phyloP scores from a whole-genome alignment of 2,329 filamentous ascomycete species.

The Alternaria burnsii region DNA sequence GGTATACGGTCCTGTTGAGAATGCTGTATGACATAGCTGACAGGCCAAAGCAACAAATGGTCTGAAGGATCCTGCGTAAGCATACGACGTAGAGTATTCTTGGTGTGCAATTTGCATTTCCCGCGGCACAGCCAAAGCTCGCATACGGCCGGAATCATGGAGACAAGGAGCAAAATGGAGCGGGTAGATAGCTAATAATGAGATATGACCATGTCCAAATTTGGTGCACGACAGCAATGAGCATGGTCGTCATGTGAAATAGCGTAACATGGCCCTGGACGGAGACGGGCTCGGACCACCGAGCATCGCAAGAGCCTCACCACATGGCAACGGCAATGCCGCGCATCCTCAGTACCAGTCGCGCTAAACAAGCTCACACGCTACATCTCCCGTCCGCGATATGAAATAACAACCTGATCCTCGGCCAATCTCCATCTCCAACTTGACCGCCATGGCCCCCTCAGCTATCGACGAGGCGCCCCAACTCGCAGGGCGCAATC shows the following conservation, averaged over 20 bases:
- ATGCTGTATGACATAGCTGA: not conserved
- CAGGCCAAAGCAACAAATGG: conserved; percentile 75
- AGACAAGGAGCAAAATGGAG: not conserved
- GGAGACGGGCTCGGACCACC: conserved; percentile 37
- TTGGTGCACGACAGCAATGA: not conserved
- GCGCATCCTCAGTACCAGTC: conserved; percentile 23
- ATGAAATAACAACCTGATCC: conserved; percentile 34
- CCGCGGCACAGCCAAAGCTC: not conserved
- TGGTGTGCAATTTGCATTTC: not conserved
- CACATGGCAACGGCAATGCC: conserved; percentile 24
- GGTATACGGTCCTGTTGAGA: conserved; percentile 62
- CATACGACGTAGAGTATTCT: not conserved
- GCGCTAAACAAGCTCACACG: conserved; percentile 27
- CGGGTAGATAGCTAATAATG: conserved; percentile 7
- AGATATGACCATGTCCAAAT: conserved; percentile 6
- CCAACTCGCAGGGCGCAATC: conserved; percentile 55
- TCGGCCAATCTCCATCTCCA: conserved; percentile 17
- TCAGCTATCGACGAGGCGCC: conserved; percentile 51
- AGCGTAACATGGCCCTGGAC: conserved; percentile 8
- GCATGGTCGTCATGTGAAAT: conserved; percentile 1
- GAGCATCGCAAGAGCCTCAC: conserved; percentile 26
- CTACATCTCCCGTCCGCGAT: conserved; percentile 26
- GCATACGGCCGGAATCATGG: not conserved
- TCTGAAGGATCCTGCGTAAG: conserved; percentile 76
- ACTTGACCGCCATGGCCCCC: conserved; percentile 45